A percentile compares a stretch with the other conserved stretches of the same genome.
Conservation (phyloP, 2,329 filamentous ascomycete genomes). For the Aspergillus aculeatinus region DNA sequence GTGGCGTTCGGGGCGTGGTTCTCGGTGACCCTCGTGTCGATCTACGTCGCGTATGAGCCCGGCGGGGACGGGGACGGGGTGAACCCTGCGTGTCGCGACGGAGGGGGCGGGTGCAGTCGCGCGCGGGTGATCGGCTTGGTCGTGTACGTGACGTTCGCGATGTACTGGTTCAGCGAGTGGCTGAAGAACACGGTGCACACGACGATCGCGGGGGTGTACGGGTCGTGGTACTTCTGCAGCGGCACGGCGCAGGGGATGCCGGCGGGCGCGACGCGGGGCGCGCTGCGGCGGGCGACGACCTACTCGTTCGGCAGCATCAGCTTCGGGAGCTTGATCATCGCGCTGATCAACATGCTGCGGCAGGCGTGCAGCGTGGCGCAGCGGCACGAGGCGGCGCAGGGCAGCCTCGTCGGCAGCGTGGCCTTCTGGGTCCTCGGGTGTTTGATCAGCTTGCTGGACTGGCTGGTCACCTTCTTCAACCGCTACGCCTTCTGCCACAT, state of each 20-base stretch:
- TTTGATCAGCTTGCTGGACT: conserved; percentile 74
- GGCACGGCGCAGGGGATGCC: conserved; percentile 65
- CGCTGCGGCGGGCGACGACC: conserved; percentile 76
- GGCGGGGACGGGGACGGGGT: conserved; percentile 29
- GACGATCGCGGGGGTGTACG: conserved; percentile 83
- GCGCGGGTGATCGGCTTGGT: conserved; percentile 81
- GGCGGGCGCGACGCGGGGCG: conserved; percentile 76
- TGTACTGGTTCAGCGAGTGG: conserved; percentile 92
- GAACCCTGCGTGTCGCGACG: conserved; percentile 57
- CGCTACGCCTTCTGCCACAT: conserved; percentile 92
- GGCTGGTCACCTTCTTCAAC: conserved; percentile 86
- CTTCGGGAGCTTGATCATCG: conserved; percentile 80
- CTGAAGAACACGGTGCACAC: conserved; percentile 92
- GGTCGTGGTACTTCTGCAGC: conserved; percentile 84
- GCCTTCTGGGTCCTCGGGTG: conserved; percentile 75
- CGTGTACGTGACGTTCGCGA: conserved; percentile 84
- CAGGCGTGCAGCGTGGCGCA: conserved; percentile 79
- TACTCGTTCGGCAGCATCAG: conserved; percentile 92
- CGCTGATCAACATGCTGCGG: conserved; percentile 80
- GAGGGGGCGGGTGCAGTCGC: conserved; percentile 60
- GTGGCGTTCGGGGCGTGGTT: conserved; percentile 82
- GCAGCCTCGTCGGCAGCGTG: conserved; percentile 66
- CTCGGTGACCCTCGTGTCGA: conserved; percentile 77
- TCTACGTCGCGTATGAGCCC: conserved; percentile 83
- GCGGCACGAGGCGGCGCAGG: conserved; percentile 61